Evolutionary conservation across 495 filamentous ascomycete species (phyloP).

Genomic region (Saxophila tyrrhenica): DNA sequence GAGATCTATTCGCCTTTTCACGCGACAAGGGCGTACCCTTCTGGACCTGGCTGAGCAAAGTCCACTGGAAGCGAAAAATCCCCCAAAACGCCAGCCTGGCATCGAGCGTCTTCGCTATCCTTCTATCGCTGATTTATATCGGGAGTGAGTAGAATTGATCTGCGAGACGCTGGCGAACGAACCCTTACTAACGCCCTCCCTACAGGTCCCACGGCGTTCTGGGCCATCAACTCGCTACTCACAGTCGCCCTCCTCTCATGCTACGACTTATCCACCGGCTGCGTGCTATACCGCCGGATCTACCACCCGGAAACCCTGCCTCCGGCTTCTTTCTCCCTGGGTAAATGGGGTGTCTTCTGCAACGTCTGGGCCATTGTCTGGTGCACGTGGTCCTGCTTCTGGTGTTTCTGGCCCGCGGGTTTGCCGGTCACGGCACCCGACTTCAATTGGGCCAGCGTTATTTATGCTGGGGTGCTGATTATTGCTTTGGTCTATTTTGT

Average conservation of each 20-base stretch:
- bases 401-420: not conserved
- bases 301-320: not conserved
- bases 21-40: not conserved
- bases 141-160: not conserved
- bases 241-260: not conserved
- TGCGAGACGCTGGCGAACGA: not conserved
- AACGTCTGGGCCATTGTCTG: conserved; percentile 23
- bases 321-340: conserved; percentile 16
- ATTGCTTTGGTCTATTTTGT: not conserved
- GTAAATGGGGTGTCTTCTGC: conserved; percentile 20
- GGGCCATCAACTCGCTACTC: not conserved
- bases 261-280: not conserved
- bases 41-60: not conserved
- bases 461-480: not conserved
- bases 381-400: conserved; percentile 9
- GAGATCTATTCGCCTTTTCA: not conserved
- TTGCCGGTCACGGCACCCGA: not conserved
- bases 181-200: not conserved
- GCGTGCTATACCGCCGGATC: not conserved
- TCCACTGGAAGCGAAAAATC: not conserved
- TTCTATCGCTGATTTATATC: not conserved
- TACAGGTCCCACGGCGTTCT: not conserved
- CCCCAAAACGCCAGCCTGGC: not conserved
- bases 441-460: not conserved
- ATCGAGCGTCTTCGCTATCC: not conserved